Percentiles rank a stretch among this genome's conserved stretches.
These are phyloP conservation scores for Nitzschia palea DNA, from an alignment of 108 stramenopile species.

Conservation along the genomic window DNA sequence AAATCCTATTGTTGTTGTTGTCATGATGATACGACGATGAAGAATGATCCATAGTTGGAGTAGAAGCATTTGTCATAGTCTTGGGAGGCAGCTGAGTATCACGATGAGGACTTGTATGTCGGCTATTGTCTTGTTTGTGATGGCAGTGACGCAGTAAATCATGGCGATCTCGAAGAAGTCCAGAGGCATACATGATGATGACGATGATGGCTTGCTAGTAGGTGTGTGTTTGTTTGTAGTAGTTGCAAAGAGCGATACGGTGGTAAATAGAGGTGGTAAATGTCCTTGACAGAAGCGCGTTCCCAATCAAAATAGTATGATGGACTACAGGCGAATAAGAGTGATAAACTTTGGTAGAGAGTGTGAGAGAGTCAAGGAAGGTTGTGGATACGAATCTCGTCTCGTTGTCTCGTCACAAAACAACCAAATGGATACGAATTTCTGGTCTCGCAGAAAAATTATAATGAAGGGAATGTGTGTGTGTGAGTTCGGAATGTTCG, in stretches of 20 bases:
- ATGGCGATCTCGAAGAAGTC: conserved; percentile 9
- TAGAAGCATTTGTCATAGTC: not conserved
- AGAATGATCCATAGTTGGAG: no score
- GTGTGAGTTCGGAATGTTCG: no score
- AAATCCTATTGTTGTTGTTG: not conserved
- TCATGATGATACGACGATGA: not conserved
- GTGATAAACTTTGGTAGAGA: not conserved
- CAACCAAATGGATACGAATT: not conserved
- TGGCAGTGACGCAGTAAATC: conserved; percentile 25
- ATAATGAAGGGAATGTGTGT: no score
- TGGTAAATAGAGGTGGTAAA: not conserved
- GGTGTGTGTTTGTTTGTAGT: not conserved
- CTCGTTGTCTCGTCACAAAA: not conserved
- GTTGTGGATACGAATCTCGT: not conserved
- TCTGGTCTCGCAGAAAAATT: no score
- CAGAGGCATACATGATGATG: conserved; percentile 17
- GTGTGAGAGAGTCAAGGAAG: not conserved
- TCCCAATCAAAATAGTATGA: not conserved
- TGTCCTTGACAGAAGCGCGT: not conserved
- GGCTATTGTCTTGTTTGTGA: conserved; percentile 3
- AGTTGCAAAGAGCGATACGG: not conserved
- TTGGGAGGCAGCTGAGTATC: not conserved
- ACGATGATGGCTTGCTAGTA: not conserved
- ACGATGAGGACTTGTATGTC: not conserved
- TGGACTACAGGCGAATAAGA: not conserved